Base-by-base conservation (phyloP, 164 flowering plant genomes). In the Saururus chinensis region DNA sequence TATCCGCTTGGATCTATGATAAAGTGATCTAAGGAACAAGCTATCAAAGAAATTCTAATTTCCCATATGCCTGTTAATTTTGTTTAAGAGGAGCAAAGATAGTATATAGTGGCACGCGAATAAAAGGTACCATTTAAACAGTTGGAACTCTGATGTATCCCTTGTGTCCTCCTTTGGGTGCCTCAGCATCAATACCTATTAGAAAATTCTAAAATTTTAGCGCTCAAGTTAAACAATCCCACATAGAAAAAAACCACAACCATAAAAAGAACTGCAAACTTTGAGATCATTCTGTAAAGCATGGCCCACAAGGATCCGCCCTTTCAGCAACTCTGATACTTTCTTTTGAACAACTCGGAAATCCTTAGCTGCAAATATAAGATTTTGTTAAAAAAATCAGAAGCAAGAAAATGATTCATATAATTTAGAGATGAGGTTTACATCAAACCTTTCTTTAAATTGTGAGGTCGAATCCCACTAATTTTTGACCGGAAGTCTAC, bases 271-370 rank as follows among this genome's bases (percentile, higher is more conserved):
- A 64, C 52, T 40, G 13, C 53, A 40, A 61, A 89, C 98, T 89
- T 84, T 89, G 51, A 92, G 82, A 79, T 92, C 97, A 77, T 89
- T 84, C 64, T 59, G 83, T 75, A 92, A 76, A 55, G 98, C 93
- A 81, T 92, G 98, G 23, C 98, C 97, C 16, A 89, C 95, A 75
- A 92, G 90, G 74, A 83, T 76, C 76, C 80, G 80, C 73, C 85
- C 95, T 58, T 89, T 84, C 14, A 88, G 75, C 74, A 89, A 60
- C 66, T 88, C 93, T 1, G 92, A 90, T 35, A 92, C 95, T 68
- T 81, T 76, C 55, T 68, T 81, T 75, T 92, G 98, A 65, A 77
- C 97, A 61, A 57, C 58, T 52, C 59, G 66, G 72, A 92, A 86
- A 66, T 86, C 82, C 75, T 88, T 89, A 25, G 92, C 97, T 89